phyloP scores from a whole-genome alignment of 2,329 filamentous ascomycete species.

The Aspergillus awamori region DNA sequence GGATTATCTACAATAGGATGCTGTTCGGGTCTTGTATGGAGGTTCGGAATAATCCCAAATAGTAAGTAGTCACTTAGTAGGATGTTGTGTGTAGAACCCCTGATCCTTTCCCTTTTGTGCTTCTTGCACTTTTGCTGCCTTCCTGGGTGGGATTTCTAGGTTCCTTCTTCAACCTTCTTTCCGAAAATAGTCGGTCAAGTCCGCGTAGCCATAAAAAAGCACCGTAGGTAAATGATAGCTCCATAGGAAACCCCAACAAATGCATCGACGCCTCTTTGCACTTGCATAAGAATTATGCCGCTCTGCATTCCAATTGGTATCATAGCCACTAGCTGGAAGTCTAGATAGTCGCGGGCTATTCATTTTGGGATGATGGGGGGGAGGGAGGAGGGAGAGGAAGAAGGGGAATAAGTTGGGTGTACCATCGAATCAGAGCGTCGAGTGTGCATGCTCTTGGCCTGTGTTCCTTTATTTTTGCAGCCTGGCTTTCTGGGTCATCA shows the following conservation, averaged over 20 bases:
- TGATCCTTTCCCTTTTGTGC: neutral
- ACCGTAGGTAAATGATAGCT: neutral
- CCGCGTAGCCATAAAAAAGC: neutral
- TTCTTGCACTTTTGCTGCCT: neutral
- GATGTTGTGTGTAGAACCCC: neutral
- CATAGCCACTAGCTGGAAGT: neutral
- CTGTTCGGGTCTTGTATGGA: neutral
- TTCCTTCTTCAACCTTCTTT: slow-evolving; percentile 16
- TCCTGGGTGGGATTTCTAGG: neutral
- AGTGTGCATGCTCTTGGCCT: neutral
- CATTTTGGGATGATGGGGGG: neutral
- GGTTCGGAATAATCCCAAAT: neutral
- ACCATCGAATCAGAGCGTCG: neutral
- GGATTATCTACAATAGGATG: neutral
- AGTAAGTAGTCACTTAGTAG: neutral
- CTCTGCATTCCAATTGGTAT: neutral
- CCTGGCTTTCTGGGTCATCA: slow-evolving; percentile 14
- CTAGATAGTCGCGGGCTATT: neutral
- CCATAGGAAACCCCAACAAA: slow-evolving; percentile 1
- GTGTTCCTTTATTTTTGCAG: slow-evolving; percentile 8
- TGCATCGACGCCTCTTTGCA: neutral
- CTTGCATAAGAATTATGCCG: neutral
- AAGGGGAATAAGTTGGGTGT: too few species aligned
- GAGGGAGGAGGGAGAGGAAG: neutral
- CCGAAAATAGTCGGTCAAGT: slow-evolving; percentile 6